Base-by-base conservation (phyloP, 169 alveolate species). In the Babesia ovis region DNA sequence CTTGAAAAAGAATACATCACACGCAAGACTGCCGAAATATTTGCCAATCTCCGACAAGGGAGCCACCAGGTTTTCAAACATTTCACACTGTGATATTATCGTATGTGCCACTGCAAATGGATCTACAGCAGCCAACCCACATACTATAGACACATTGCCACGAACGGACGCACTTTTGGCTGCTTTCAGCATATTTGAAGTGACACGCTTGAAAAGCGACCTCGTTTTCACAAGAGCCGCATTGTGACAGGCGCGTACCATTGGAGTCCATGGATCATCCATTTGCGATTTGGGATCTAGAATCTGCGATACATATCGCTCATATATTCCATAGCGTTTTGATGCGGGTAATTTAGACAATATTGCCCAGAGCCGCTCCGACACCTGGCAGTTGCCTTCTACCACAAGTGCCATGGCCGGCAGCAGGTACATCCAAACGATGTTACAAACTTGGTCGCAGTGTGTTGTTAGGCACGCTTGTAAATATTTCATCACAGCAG, bases 11-110 rank as follows among this genome's bases (percentile, higher is more conserved):
- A 71, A 81, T 18, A 72, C 61, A 51, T 81, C 89, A 31, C 71
- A 68, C 2, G 85, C 68, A 23, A 68, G 48, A 22, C 42, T 14
- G 27, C 57, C 50, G 39, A 81, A 81, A 50, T 81, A 81, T 68
- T 81, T 81, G 3, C 71, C 64, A 3, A 64, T 42, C 51, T 81
- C 89, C 18, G 77, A 58, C 25, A 81, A 74, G n/a, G 89, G 84
- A 22, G 66, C 39, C 37, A 81, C 60, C 27, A 81, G 72, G 32
- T 81, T 81, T 31, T 70, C 75, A 42, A 81, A 81, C 80, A 72
- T 61, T 53, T 81, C 89, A 20, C 72, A 70, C 67, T 81, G 89
- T 61, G 66, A 50, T 25, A 81, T 53, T 18, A 70, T 72, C 25
- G 67, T 59, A 12, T 43, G 66, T 6, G 59, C 67, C 1, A 73